These are phyloP conservation scores for Coleophoma eucalyptorum DNA, from an alignment of 2,329 filamentous ascomycete genomes.

Conservation along the genomic window DNA sequence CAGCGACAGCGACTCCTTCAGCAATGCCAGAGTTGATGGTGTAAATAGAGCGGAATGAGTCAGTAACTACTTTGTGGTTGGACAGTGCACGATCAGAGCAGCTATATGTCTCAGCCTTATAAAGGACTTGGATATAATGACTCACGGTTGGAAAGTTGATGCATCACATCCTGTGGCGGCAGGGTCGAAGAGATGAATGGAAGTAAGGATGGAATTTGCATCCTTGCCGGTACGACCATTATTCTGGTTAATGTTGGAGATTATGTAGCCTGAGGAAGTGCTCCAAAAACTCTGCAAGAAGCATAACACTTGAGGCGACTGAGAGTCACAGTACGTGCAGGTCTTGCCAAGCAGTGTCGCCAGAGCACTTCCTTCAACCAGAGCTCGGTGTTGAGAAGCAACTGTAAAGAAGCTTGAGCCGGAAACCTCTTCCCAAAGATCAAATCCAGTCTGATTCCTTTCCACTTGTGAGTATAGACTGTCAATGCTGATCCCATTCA, in stretches of 20 bases:
- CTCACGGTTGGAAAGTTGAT: conserved; percentile 70
- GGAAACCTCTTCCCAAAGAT: conserved; percentile 80
- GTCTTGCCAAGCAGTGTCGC: conserved; percentile 59
- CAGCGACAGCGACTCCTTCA: conserved; percentile 53
- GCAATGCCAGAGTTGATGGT: conserved; percentile 63
- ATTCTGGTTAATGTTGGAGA: conserved; percentile 65
- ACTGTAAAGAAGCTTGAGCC: conserved; percentile 79
- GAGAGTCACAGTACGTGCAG: conserved; percentile 55
- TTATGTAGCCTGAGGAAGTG: conserved; percentile 51
- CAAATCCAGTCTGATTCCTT: conserved; percentile 55
- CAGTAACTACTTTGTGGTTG: conserved; percentile 72
- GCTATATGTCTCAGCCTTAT: conserved; percentile 10
- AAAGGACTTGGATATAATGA: background rate
- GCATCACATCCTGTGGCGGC: conserved; percentile 58
- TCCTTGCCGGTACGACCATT: conserved; percentile 66
- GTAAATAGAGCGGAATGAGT: conserved; percentile 72
- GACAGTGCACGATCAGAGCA: conserved; percentile 51
- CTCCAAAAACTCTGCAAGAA: conserved; percentile 72
- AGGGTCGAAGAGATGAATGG: conserved; percentile 69
- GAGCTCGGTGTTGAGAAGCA: conserved; percentile 64
- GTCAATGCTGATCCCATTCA: background rate
- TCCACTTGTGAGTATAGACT: background rate
- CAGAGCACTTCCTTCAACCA: conserved; percentile 63
- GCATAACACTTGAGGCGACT: conserved; percentile 69
- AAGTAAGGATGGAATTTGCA: conserved; percentile 63